Conservation (phyloP, 805 yeast genomes). For the Spathaspora sp. region DNA sequence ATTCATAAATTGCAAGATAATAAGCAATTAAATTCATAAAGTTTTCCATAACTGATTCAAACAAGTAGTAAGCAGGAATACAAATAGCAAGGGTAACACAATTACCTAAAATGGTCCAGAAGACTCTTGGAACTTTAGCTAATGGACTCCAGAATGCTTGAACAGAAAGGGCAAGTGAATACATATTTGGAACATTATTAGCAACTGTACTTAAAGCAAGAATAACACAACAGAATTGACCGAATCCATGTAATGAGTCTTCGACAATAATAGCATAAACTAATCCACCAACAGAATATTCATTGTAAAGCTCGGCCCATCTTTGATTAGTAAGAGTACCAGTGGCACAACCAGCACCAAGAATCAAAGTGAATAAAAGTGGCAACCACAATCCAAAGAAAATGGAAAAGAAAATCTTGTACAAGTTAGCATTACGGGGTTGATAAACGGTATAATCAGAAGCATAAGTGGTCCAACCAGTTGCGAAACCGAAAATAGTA, state of each 20-base stretch:
- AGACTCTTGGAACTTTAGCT: slow-evolving; percentile 71
- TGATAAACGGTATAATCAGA: slow-evolving; percentile 90
- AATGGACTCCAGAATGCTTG: slow-evolving; percentile 81
- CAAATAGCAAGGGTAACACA: slow-evolving; percentile 78
- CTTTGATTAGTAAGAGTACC: slow-evolving; percentile 46
- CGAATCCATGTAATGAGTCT: slow-evolving; percentile 82
- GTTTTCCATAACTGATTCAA: slow-evolving; percentile 69
- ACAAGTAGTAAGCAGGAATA: slow-evolving; percentile 81
- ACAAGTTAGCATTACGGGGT: slow-evolving; percentile 58
- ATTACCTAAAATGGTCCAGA: slow-evolving; percentile 80
- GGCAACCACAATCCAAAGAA: slow-evolving; percentile 65
- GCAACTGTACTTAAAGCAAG: slow-evolving; percentile 84
- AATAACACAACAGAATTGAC: slow-evolving; percentile 83
- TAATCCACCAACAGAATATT: slow-evolving; percentile 59
- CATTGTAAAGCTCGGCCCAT: slow-evolving; percentile 26
- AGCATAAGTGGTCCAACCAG: slow-evolving; percentile 94
- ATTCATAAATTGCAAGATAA: slow-evolving; percentile 82
- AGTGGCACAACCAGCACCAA: slow-evolving; percentile 85
- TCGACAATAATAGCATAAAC: slow-evolving; percentile 74
- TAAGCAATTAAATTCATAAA: slow-evolving; percentile 92
- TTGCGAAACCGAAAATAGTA: slow-evolving; percentile 79
- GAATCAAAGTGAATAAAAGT: slow-evolving; percentile 63
- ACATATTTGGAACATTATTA: slow-evolving; percentile 91
- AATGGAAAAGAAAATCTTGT: slow-evolving; percentile 62
- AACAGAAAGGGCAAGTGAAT: slow-evolving; percentile 82